Percentiles rank a stretch among this genome's conserved stretches.
Evolutionary conservation across 306 rosid species (phyloP).

Genomic region (Ammopiptanthus mongolicus): DNA sequence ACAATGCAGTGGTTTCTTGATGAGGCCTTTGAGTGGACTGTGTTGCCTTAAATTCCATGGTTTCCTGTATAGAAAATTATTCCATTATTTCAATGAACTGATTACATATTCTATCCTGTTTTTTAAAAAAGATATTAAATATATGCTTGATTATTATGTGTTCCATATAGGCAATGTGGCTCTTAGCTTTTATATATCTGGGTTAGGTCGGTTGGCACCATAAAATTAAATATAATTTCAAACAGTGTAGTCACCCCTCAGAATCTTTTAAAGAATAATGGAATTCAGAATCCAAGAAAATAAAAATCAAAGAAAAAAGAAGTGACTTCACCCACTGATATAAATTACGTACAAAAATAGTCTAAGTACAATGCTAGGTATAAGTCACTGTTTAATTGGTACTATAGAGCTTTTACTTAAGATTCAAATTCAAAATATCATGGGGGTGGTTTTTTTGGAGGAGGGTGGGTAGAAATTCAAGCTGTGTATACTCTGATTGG

Average conservation of each 20-base stretch:
- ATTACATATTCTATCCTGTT: constrained; percentile 15
- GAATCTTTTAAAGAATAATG: constrained; percentile 3
- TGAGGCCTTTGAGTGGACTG: constrained; percentile 9
- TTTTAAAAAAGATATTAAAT: neutral
- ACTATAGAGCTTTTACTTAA: constrained; percentile 7
- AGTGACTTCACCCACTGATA: constrained; percentile 12
- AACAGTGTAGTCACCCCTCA: constrained; percentile 1
- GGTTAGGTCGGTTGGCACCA: constrained; percentile 38
- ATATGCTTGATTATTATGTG: neutral
- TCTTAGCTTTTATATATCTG: neutral
- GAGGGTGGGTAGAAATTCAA: too few relatives aligned
- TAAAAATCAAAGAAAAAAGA: neutral
- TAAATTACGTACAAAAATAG: neutral
- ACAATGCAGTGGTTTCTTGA: constrained; percentile 16
- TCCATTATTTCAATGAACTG: constrained; percentile 14
- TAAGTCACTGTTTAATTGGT: constrained; percentile 14
- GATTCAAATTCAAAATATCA: constrained; percentile 27
- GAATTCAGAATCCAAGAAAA: constrained; percentile 25
- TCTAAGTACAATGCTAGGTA: constrained; percentile 26
- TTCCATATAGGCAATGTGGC: constrained; percentile 15
- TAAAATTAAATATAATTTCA: constrained; percentile 9
- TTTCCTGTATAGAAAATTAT: constrained; percentile 3
- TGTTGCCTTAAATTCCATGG: neutral
- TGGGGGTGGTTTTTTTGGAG: too few relatives aligned
- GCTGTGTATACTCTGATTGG: too few relatives aligned